Evolutionary conservation across 23 red algal genomes (phyloP).

Genomic region (Gracilaria caudata): DNA sequence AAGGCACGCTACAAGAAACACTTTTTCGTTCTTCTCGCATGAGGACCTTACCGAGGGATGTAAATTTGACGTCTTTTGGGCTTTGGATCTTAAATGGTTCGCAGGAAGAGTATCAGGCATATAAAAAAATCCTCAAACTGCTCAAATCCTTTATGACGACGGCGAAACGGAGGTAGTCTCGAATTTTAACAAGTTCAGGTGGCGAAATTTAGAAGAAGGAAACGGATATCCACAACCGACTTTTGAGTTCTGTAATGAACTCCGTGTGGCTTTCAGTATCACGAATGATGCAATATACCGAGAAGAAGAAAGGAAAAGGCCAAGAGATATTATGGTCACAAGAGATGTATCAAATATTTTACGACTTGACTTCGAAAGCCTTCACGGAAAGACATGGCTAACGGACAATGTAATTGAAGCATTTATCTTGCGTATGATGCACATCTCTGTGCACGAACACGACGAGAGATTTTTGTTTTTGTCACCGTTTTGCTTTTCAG

Average conservation of each 20-base stretch:
- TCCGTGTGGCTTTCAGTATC: background rate
- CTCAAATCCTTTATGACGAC: background rate
- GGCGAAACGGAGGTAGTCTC: background rate
- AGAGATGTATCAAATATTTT: background rate
- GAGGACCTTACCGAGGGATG: background rate
- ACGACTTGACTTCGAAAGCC: background rate
- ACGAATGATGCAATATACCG: background rate
- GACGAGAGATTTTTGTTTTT: background rate
- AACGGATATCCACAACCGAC: background rate
- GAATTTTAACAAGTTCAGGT: background rate
- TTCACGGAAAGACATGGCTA: background rate
- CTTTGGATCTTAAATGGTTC: background rate
- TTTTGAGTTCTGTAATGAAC: background rate
- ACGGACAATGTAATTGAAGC: background rate
- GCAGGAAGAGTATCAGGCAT: background rate
- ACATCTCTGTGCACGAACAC: background rate
- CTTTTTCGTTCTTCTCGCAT: background rate
- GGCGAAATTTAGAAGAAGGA: background rate
- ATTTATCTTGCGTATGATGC: background rate
- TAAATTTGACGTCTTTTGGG: too few species aligned
- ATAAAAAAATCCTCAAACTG: background rate
- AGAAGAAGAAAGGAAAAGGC: background rate
- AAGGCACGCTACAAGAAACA: background rate
- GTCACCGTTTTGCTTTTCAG: background rate
- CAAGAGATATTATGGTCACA: conserved; percentile 8